Percentiles rank a stretch among this genome's conserved stretches.
phyloP scores from a whole-genome alignment of 352 stramenopile species.

The Peronospora farinosa region DNA sequence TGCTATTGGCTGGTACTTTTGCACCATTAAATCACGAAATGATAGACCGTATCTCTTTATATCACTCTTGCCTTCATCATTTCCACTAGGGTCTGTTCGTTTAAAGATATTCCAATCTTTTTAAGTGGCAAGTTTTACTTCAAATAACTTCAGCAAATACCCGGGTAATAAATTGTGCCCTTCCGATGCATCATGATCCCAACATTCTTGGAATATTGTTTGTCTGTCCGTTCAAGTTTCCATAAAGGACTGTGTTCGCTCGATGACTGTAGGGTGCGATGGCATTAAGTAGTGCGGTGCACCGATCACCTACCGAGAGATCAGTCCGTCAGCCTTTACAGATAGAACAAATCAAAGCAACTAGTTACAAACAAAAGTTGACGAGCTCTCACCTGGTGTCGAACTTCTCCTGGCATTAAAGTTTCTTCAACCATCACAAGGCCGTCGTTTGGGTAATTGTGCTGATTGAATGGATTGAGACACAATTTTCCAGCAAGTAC shows the following conservation, averaged over 20 bases:
- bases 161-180: no score
- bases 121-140: no score
- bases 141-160: no score
- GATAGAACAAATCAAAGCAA: neutral
- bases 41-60: no score
- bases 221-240: constrained; percentile 19
- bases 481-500: constrained; percentile 58
- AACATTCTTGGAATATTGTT: neutral
- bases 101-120: no score
- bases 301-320: constrained; percentile 33
- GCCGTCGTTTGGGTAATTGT: constrained; percentile 67
- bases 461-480: constrained; percentile 70
- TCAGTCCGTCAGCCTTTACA: neutral
- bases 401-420: constrained; percentile 55
- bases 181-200: no score
- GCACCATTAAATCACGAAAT: no score
- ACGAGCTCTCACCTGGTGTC: constrained; percentile 37
- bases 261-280: constrained; percentile 44
- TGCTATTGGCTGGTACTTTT: no score
- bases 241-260: constrained; percentile 44
- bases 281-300: constrained; percentile 55
- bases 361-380: no score
- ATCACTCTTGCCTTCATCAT: no score
- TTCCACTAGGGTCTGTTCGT: no score
- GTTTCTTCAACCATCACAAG: constrained; percentile 64